Base-by-base conservation (phyloP, 2,329 filamentous ascomycete genomes). In the Aspergillus versicolor region DNA sequence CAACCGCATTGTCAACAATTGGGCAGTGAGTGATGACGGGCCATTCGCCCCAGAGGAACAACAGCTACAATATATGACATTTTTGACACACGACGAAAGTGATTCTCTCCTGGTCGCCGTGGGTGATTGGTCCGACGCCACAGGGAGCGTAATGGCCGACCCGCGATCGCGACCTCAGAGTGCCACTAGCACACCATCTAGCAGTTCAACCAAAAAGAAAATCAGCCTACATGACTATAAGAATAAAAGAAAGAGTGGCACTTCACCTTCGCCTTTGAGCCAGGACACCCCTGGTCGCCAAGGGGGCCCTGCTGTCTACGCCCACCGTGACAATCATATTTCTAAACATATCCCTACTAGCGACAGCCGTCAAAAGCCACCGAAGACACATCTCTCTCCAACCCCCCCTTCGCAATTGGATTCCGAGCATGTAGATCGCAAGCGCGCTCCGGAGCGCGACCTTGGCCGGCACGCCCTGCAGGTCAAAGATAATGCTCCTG, bases 191-290 rank as follows among this genome's bases (percentile, higher is more conserved):
- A 79, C 76, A 19, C 75, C 80, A 38, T 68, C 63, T 44, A 72
- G 66, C 52, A 70, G 64, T 12, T 76, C 77, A 19, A 60, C 69
- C 22, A 86, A 83, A 73, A 87, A 85, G 75, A 87, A 85, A 70
- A 86, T 87, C 59, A 85, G 77, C 54, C 70, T 87, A 52, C 82
- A 79, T 42, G 84, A 82, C 40, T 88, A 87, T 71, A 86, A 84
- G 70, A 82, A 79, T 59, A 84, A 84, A 67, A 79, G 73, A 59
- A 77, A 72, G 54, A 74, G 68, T 42, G 70, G 67, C 9, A 58
- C 70, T 11, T 66, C 64, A 17, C 59, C 66, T 5, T 65, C 65
- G 15, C 66, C 70, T 15, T 60, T 69, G 44, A 60, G 55, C 46
- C 66, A 65, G 42, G 65, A 70, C 54, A 44, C 53, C 34, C 34